These are phyloP conservation scores for Ophiocordyceps polyrhachis-furcata DNA, from an alignment of 2,329 filamentous ascomycete genomes.

Conservation along the genomic window DNA sequence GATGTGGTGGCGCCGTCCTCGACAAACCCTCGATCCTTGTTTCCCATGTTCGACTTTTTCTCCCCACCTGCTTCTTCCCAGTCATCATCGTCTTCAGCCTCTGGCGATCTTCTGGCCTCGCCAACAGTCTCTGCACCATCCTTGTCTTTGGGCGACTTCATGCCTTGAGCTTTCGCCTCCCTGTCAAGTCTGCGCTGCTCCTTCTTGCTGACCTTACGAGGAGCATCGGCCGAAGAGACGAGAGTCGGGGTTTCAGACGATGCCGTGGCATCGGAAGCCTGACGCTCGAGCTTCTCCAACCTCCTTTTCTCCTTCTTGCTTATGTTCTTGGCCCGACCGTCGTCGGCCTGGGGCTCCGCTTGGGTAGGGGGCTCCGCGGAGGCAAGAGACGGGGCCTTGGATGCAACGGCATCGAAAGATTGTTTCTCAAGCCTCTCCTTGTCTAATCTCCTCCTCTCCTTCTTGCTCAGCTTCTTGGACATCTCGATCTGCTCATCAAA, in stretches of 20 bases:
- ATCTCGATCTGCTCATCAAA: slow-evolving; percentile 8
- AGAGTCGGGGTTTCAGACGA: slow-evolving; percentile 3
- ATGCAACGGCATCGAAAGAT: slow-evolving; percentile 2
- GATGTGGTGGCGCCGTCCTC: slow-evolving; percentile 8
- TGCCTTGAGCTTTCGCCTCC: slow-evolving; percentile 10
- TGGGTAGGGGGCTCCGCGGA: slow-evolving; percentile 2
- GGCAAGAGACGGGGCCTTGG: slow-evolving; percentile 5
- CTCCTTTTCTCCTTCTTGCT: slow-evolving; percentile 32
- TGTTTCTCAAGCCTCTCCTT: slow-evolving; percentile 17
- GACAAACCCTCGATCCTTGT: slow-evolving; percentile 9
- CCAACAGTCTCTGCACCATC: not conserved
- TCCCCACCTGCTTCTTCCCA: slow-evolving; percentile 10
- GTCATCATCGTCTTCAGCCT: slow-evolving; percentile 6
- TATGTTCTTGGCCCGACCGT: slow-evolving; percentile 13
- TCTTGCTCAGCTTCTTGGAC: slow-evolving; percentile 22
- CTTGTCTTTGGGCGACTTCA: slow-evolving; percentile 10
- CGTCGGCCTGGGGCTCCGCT: slow-evolving; percentile 4
- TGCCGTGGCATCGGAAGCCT: slow-evolving; percentile 3
- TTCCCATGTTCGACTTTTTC: slow-evolving; percentile 12
- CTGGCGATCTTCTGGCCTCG: slow-evolving; percentile 4
- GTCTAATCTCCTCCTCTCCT: slow-evolving; percentile 24
- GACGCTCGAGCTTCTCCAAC: slow-evolving; percentile 18
- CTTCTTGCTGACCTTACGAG: slow-evolving; percentile 13
- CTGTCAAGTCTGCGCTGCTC: slow-evolving; percentile 24
- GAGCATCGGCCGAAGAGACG: slow-evolving; percentile 9